Conservation (phyloP, 305 asterid species). For the Plantago coronopus region DNA sequence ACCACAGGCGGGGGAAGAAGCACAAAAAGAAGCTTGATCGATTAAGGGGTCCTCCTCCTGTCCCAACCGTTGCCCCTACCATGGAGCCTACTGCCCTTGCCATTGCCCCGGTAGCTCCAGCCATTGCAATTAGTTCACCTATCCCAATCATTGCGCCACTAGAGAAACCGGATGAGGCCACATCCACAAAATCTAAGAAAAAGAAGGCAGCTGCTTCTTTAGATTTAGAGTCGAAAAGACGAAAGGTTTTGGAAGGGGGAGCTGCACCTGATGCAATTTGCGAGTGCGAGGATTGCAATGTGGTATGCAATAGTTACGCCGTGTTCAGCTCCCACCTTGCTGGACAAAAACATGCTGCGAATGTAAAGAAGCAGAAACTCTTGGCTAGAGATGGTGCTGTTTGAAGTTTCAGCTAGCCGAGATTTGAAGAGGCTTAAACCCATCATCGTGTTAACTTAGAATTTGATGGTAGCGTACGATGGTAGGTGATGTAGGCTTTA, state of each 20-base stretch:
- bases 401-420: slow-evolving; percentile 20
- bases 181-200: slow-evolving; percentile 23
- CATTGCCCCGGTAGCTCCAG: neutral
- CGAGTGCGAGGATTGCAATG: slow-evolving; percentile 51
- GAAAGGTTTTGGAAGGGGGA: slow-evolving; percentile 63
- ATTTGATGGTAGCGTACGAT: neutral
- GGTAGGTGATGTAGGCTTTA: no score
- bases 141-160: slow-evolving; percentile 41
- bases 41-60: slow-evolving; percentile 6
- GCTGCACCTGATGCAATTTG: slow-evolving; percentile 53
- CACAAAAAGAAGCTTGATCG: slow-evolving; percentile 37
- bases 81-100: slow-evolving; percentile 3
- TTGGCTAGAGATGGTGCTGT: slow-evolving; percentile 29
- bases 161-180: slow-evolving; percentile 41
- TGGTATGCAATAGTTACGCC: slow-evolving; percentile 72
- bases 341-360: slow-evolving; percentile 66
- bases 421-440: slow-evolving; percentile 13
- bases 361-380: slow-evolving; percentile 41
- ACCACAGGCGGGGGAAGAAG: slow-evolving; percentile 60
- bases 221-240: slow-evolving; percentile 56
- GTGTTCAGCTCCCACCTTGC: slow-evolving; percentile 62
- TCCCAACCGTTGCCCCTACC: slow-evolving; percentile 2
- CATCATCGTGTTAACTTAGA: neutral
- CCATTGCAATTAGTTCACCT: slow-evolving; percentile 9
- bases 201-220: slow-evolving; percentile 39